These are phyloP conservation scores for Alternaria dauci DNA, from an alignment of 2,329 filamentous ascomycete species.

Conservation along the genomic window DNA sequence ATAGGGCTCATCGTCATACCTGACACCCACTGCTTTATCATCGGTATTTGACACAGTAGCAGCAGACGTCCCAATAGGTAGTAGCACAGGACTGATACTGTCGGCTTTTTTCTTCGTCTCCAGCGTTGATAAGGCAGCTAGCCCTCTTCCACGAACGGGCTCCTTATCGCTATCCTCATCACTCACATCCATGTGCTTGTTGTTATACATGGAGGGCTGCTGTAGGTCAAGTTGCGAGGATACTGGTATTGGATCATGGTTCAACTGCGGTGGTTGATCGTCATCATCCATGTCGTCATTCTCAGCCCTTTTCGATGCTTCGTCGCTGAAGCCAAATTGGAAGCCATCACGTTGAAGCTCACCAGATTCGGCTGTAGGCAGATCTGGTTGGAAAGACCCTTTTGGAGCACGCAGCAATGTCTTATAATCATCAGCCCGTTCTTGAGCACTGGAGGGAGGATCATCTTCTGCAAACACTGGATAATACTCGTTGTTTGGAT, in stretches of 20 bases:
- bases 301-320: neutral
- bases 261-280: slow-evolving; percentile 34
- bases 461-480: slow-evolving; percentile 9
- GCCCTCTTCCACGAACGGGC: slow-evolving; percentile 6
- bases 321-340: neutral
- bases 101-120: slow-evolving; percentile 12
- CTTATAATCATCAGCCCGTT: slow-evolving; percentile 3
- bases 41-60: slow-evolving; percentile 13
- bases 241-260: slow-evolving; percentile 28
- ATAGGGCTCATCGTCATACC: neutral
- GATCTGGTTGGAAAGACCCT: slow-evolving; percentile 1
- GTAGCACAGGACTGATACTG: slow-evolving; percentile 38
- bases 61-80: slow-evolving; percentile 20
- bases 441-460: slow-evolving; percentile 1
- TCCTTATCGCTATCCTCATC: slow-evolving; percentile 25
- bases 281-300: slow-evolving; percentile 19
- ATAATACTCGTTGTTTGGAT: neutral
- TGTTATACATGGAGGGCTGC: slow-evolving; percentile 17
- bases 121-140: slow-evolving; percentile 10
- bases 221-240: slow-evolving; percentile 3
- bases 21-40: neutral
- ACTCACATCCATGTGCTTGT: slow-evolving; percentile 15
- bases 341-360: neutral
- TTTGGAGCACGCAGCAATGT: neutral
- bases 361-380: slow-evolving; percentile 1